phyloP scores from a whole-genome alignment of 495 filamentous ascomycete species.

The Darksidea phi region DNA sequence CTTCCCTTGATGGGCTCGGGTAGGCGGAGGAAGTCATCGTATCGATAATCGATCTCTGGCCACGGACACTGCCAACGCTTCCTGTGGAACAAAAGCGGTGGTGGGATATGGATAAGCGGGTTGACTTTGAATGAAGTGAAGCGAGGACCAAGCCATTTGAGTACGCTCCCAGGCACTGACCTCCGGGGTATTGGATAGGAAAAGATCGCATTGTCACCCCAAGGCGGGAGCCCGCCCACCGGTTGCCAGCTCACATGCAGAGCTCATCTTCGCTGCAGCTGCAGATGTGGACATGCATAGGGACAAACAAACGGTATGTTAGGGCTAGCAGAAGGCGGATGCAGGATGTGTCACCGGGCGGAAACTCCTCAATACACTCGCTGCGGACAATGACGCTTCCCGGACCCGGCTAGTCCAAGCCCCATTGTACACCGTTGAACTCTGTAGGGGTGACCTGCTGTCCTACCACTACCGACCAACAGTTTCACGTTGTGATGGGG shows the following conservation, averaged over 20 bases:
- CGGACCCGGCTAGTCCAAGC: neutral
- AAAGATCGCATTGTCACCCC: slow-evolving; percentile 29
- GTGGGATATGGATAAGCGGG: slow-evolving; percentile 18
- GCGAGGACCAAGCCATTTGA: slow-evolving; percentile 33
- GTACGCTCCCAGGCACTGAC: slow-evolving; percentile 13
- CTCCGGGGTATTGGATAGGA: slow-evolving; percentile 24
- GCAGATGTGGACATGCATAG: slow-evolving; percentile 23
- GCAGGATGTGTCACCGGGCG: neutral
- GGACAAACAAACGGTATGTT: neutral
- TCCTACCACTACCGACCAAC: neutral
- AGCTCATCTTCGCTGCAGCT: slow-evolving; percentile 16
- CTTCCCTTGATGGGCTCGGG: slow-evolving; percentile 15
- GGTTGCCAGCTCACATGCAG: slow-evolving; percentile 25
- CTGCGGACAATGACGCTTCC: neutral
- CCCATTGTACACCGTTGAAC: neutral
- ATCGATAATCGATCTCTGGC: slow-evolving; percentile 11
- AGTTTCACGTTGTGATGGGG: neutral
- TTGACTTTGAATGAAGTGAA: slow-evolving; percentile 27
- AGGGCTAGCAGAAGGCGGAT: neutral
- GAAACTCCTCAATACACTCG: neutral
- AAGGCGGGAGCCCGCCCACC: slow-evolving; percentile 26
- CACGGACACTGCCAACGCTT: slow-evolving; percentile 30
- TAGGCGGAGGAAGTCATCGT: neutral
- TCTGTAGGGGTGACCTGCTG: neutral
- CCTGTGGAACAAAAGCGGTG: slow-evolving; percentile 28